These are phyloP conservation scores for Pulveroboletus ravenelii DNA, from an alignment of 768 basidiomycete species.

Conservation along the genomic window DNA sequence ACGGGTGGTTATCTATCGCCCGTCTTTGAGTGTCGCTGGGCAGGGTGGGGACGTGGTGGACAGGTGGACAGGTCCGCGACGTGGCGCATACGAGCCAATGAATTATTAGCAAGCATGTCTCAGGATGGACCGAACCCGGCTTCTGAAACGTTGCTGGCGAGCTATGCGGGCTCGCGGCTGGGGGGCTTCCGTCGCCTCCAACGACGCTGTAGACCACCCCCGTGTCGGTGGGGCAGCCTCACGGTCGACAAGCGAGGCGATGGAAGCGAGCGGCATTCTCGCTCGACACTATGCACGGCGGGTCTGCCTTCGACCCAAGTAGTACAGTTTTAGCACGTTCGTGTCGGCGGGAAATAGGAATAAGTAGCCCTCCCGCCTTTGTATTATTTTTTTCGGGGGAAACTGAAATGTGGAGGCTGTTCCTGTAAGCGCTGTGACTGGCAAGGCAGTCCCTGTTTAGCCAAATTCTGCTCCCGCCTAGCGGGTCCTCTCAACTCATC, in stretches of 20 bases:
- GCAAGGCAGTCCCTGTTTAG: slow-evolving; percentile 34
- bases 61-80: slow-evolving; percentile 15
- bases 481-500: slow-evolving; percentile 30
- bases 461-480: slow-evolving; percentile 33
- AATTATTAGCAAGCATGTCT: slow-evolving; percentile 1
- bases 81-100: background rate
- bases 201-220: background rate
- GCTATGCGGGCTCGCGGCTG: background rate
- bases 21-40: background rate
- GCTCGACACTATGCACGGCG: too few relatives aligned
- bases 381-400: slow-evolving; percentile 4
- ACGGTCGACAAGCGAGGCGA: too few relatives aligned
- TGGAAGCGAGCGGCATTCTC: background rate
- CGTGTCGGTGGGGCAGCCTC: too few relatives aligned
- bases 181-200: background rate
- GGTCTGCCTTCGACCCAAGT: background rate
- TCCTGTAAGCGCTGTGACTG: slow-evolving; percentile 34
- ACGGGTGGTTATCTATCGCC: background rate
- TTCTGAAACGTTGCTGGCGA: slow-evolving; percentile 17
- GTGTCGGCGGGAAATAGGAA: background rate
- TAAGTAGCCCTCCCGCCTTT: background rate
- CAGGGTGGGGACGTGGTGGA: too few relatives aligned
- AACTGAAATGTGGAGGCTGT: slow-evolving; percentile 4
- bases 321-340: background rate
- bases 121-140: slow-evolving; percentile 8